These are phyloP conservation scores for Talaromyces proteolyticus DNA, from an alignment of 495 filamentous ascomycete genomes.

Conservation along the genomic window DNA sequence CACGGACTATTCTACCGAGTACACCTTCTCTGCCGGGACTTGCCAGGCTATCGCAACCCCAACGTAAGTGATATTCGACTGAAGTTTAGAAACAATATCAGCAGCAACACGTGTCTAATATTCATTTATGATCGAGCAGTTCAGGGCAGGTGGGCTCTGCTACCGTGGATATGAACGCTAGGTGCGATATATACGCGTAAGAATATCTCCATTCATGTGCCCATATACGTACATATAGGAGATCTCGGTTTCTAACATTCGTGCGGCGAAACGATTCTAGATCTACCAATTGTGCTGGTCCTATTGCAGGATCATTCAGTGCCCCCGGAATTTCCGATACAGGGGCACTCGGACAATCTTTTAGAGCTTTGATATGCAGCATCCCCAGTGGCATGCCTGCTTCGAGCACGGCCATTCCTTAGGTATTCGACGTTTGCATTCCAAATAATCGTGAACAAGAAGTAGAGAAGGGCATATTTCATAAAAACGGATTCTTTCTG, in stretches of 20 bases:
- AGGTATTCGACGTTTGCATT: not conserved
- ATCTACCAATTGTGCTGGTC: slow-evolving; percentile 1
- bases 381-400: not conserved
- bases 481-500: too few relatives aligned
- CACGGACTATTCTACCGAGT: not conserved
- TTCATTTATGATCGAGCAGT: not conserved
- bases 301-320: slow-evolving; percentile 1
- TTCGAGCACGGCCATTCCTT: not conserved
- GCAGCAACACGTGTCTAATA: not conserved
- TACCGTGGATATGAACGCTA: slow-evolving; percentile 5
- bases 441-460: too few relatives aligned
- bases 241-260: not conserved
- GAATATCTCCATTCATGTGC: not conserved
- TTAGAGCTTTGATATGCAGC: not conserved
- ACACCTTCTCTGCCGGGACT: slow-evolving; percentile 1
- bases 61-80: slow-evolving; percentile 1
- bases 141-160: not conserved
- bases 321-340: slow-evolving; percentile 6
- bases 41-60: slow-evolving; percentile 2
- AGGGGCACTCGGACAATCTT: not conserved
- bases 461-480: too few relatives aligned
- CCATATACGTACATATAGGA: too few relatives aligned
- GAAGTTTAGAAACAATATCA: not conserved
- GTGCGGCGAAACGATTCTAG: not conserved
- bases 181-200: slow-evolving; percentile 6